These are phyloP conservation scores for Teratosphaeria pseudoeucalypti DNA, from an alignment of 2,329 filamentous ascomycete genomes.

Conservation along the genomic window DNA sequence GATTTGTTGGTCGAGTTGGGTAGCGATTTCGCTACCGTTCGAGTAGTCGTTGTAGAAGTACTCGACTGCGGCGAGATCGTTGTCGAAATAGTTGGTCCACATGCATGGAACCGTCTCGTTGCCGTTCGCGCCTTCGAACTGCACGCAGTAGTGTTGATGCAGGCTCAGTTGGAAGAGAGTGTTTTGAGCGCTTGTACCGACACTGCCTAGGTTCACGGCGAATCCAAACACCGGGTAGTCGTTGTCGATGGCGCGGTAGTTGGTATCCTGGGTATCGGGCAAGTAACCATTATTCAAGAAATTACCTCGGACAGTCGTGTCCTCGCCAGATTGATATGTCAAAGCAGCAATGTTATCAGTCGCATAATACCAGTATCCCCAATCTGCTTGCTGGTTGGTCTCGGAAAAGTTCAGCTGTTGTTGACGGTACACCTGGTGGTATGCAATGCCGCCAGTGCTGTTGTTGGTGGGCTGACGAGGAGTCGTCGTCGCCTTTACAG, in stretches of 20 bases:
- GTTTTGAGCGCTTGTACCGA: conserved; percentile 27
- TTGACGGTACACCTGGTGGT: conserved; percentile 47
- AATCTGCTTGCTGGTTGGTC: conserved; percentile 38
- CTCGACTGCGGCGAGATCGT: conserved; percentile 30
- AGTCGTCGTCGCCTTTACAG: not conserved
- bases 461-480: not conserved
- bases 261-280: conserved; percentile 35
- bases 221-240: conserved; percentile 46
- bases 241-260: conserved; percentile 40
- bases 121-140: conserved; percentile 36
- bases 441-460: conserved; percentile 36
- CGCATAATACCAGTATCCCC: conserved; percentile 36
- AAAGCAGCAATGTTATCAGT: conserved; percentile 33
- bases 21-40: conserved; percentile 25
- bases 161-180: conserved; percentile 43
- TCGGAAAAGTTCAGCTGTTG: conserved; percentile 39
- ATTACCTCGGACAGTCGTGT: conserved; percentile 35
- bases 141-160: conserved; percentile 39
- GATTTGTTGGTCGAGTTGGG: conserved; percentile 34
- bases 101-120: conserved; percentile 33
- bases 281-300: conserved; percentile 38
- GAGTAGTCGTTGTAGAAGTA: conserved; percentile 42
- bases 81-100: conserved; percentile 39
- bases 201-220: conserved; percentile 36
- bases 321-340: conserved; percentile 39